Evolutionary conservation across 352 stramenopile species (phyloP).

Genomic region (Phytophthora constricta): DNA sequence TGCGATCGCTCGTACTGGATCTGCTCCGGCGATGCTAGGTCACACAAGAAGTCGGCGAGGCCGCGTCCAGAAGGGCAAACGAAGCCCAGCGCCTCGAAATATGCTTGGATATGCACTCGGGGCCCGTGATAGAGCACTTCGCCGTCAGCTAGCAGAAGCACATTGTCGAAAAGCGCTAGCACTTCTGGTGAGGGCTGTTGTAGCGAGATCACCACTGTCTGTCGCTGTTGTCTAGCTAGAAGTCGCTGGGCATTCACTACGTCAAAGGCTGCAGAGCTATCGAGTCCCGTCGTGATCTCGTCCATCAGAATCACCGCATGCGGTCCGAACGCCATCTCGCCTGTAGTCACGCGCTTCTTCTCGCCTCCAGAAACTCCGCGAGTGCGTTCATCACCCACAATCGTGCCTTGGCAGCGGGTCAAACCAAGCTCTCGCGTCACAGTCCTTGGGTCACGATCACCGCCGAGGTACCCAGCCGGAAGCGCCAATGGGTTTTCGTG

Average conservation of each 20-base stretch:
- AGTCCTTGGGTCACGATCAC: conserved; percentile 38
- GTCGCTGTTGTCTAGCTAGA: conserved; percentile 45
- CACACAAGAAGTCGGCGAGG: conserved; percentile 58
- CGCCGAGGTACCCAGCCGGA: conserved; percentile 38
- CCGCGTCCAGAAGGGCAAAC: conserved; percentile 47
- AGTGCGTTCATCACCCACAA: conserved; percentile 59
- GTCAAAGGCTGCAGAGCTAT: conserved; percentile 56
- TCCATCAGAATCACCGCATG: conserved; percentile 54
- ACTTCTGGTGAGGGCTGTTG: conserved; percentile 92
- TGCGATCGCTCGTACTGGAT: conserved; percentile 40
- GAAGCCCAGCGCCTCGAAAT: conserved; percentile 84
- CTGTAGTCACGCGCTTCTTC: conserved; percentile 91
- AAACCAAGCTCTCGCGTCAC: conserved; percentile 50
- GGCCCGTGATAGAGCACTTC: conserved; percentile 88
- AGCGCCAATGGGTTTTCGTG: conserved; percentile 34
- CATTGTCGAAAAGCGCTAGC: conserved; percentile 92
- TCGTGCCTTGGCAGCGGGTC: conserved; percentile 54
- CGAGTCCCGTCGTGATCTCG: conserved; percentile 60
- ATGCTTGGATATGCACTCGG: conserved; percentile 61
- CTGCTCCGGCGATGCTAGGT: conserved; percentile 49
- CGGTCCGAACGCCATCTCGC: conserved; percentile 85
- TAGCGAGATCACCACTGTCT: conserved; percentile 76
- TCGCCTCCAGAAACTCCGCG: conserved; percentile 87
- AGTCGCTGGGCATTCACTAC: conserved; percentile 45
- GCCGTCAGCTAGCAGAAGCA: conserved; percentile 90